These are phyloP conservation scores for Pichia nanzhaoensis DNA, from an alignment of 805 yeast genomes.

Conservation along the genomic window DNA sequence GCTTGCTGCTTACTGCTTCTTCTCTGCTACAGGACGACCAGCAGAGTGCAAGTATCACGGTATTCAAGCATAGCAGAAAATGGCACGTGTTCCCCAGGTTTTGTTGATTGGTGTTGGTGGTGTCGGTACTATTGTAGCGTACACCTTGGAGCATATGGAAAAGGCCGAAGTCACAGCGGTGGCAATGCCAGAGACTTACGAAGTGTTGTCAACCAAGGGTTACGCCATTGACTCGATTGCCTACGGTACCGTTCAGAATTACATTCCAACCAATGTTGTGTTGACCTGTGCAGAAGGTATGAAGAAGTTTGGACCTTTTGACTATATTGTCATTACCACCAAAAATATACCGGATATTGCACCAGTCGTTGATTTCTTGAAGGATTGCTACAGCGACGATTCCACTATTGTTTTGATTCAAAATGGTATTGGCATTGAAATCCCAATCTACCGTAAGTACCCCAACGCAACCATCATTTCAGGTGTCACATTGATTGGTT, in stretches of 20 bases:
- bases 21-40: no score
- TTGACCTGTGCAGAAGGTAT: conserved; percentile 32
- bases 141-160: conserved; percentile 44
- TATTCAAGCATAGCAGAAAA: not conserved
- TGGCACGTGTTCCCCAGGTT: conserved; percentile 6
- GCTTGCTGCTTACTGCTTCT: no score
- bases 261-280: conserved; percentile 43
- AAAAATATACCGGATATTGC: conserved; percentile 63
- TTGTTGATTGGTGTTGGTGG: conserved; percentile 72
- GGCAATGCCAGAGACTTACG: conserved; percentile 41
- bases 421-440: conserved; percentile 35
- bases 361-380: conserved; percentile 34
- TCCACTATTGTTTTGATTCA: conserved; percentile 33
- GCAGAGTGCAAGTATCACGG: no score
- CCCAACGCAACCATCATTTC: conserved; percentile 32
- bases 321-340: conserved; percentile 32
- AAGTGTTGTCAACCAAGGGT: conserved; percentile 1
- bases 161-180: conserved; percentile 47
- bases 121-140: conserved; percentile 70
- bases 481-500: conserved; percentile 34
- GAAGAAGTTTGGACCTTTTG: conserved; percentile 38
- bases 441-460: conserved; percentile 25
- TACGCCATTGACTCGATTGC: conserved; percentile 42
- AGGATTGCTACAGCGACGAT: conserved; percentile 28
- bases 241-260: conserved; percentile 48